A percentile compares a stretch with the other conserved stretches of the same genome.
These are phyloP conservation scores for Pinus tabuliformis DNA, from an alignment of 75 land plant genomes.

Conservation along the genomic window DNA sequence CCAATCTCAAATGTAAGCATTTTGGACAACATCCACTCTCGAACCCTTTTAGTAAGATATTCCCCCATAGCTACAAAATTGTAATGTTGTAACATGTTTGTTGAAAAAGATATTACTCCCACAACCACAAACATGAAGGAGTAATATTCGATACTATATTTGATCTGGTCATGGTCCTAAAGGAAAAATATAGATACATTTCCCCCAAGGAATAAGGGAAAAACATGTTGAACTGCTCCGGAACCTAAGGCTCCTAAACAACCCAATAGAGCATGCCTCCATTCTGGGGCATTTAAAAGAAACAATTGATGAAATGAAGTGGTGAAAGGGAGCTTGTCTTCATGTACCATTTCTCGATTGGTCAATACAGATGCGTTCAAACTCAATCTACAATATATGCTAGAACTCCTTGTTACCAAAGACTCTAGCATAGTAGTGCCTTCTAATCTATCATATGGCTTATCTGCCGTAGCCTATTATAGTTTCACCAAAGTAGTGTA, in stretches of 20 bases:
- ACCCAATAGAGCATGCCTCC: constrained; percentile 57
- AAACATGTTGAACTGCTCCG: constrained; percentile 60
- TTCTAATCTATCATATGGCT: neutral
- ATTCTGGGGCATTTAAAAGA: constrained; percentile 64
- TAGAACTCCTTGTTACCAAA: neutral
- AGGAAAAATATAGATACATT: constrained; percentile 51
- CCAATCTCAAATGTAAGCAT: constrained; percentile 71
- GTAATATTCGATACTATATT: constrained; percentile 24
- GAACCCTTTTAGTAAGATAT: constrained; percentile 54
- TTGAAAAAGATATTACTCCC: constrained; percentile 26
- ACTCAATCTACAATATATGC: constrained; percentile 4
- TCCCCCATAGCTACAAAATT: constrained; percentile 72
- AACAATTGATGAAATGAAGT: constrained; percentile 53
- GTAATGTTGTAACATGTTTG: constrained; percentile 62
- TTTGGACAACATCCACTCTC: constrained; percentile 56
- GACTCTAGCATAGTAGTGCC: neutral
- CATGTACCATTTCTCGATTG: neutral
- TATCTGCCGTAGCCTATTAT: neutral
- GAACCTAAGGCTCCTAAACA: constrained; percentile 41
- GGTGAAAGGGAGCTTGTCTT: neutral
- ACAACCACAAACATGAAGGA: constrained; percentile 36
- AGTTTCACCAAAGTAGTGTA: constrained; percentile 23
- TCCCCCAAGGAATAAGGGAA: constrained; percentile 44
- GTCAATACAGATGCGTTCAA: constrained; percentile 8
- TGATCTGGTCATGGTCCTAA: constrained; percentile 24